Evolutionary conservation across 257 asterid species (phyloP).

Genomic region (Lantana camara): DNA sequence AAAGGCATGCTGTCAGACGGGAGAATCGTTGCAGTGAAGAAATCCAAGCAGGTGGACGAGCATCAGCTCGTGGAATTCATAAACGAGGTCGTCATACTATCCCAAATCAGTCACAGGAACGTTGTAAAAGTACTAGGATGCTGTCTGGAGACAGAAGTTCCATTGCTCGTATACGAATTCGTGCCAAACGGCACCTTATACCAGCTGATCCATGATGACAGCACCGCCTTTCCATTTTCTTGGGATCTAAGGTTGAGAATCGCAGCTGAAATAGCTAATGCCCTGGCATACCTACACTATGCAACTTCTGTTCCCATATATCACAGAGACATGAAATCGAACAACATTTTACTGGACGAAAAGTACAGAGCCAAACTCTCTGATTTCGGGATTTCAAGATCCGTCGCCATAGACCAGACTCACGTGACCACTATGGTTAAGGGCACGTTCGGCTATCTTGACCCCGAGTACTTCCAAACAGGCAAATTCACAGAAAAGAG

Average conservation of each 20-base stretch:
- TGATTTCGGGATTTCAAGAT: slow-evolving; percentile 40
- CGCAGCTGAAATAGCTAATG: slow-evolving; percentile 33
- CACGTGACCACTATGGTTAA: slow-evolving; percentile 40
- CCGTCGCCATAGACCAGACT: slow-evolving; percentile 27
- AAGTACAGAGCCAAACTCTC: slow-evolving; percentile 36
- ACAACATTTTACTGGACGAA: slow-evolving; percentile 38
- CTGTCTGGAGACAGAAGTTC: slow-evolving; percentile 42
- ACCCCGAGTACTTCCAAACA: slow-evolving; percentile 40
- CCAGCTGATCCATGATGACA: slow-evolving; percentile 29
- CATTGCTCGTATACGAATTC: slow-evolving; percentile 38
- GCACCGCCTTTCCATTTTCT: slow-evolving; percentile 22
- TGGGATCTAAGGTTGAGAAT: slow-evolving; percentile 42
- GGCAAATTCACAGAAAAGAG: slow-evolving; percentile 40
- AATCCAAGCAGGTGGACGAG: slow-evolving; percentile 25
- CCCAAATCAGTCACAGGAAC: slow-evolving; percentile 41
- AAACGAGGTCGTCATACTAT: slow-evolving; percentile 40
- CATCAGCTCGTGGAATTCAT: slow-evolving; percentile 30
- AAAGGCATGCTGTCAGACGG: slow-evolving; percentile 43
- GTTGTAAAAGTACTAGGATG: slow-evolving; percentile 37
- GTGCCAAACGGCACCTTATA: slow-evolving; percentile 37
- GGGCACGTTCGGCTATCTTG: slow-evolving; percentile 42
- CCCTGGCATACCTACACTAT: slow-evolving; percentile 41
- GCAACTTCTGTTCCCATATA: slow-evolving; percentile 35
- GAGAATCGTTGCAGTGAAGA: slow-evolving; percentile 35
- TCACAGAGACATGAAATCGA: slow-evolving; percentile 45